Conservation (phyloP, 1,139 yeast genomes). For the Wickerhamomyces sp. region DNA sequence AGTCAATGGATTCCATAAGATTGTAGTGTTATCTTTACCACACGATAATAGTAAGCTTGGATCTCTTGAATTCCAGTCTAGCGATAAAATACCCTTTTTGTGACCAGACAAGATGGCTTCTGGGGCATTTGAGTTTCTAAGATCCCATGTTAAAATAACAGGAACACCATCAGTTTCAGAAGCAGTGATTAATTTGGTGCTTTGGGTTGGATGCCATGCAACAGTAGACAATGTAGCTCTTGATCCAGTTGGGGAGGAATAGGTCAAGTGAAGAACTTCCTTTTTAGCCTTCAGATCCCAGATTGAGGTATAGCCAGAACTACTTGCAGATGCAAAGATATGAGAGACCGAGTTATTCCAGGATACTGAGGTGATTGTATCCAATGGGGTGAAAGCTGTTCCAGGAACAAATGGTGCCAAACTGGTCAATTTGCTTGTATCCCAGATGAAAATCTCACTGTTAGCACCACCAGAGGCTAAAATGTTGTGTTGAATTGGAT, state of each 20-base stretch:
- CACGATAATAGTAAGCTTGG: slow-evolving; percentile 73
- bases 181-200: slow-evolving; percentile 85
- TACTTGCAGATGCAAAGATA: slow-evolving; percentile 86
- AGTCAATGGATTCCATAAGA: slow-evolving; percentile 82
- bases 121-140: slow-evolving; percentile 89
- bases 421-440: slow-evolving; percentile 49
- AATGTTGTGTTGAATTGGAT: slow-evolving; percentile 65
- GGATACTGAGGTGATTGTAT: slow-evolving; percentile 74
- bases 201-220: slow-evolving; percentile 82
- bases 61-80: slow-evolving; percentile 93
- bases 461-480: slow-evolving; percentile 83
- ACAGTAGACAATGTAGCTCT: slow-evolving; percentile 65
- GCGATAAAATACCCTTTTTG: slow-evolving; percentile 77
- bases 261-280: slow-evolving; percentile 81
- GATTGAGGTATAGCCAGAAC: slow-evolving; percentile 76
- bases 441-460: slow-evolving; percentile 91
- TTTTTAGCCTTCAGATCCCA: slow-evolving; percentile 90
- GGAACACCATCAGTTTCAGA: slow-evolving; percentile 80
- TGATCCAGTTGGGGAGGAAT: slow-evolving; percentile 40
- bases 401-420: slow-evolving; percentile 69
- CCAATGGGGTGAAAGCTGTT: slow-evolving; percentile 73
- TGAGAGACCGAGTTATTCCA: slow-evolving; percentile 89
- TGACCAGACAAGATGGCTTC: slow-evolving; percentile 75
- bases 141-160: slow-evolving; percentile 84
- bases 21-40: slow-evolving; percentile 86